Evolutionary conservation across 768 basidiomycete species (phyloP).

Genomic region (Hydnum rufescens): DNA sequence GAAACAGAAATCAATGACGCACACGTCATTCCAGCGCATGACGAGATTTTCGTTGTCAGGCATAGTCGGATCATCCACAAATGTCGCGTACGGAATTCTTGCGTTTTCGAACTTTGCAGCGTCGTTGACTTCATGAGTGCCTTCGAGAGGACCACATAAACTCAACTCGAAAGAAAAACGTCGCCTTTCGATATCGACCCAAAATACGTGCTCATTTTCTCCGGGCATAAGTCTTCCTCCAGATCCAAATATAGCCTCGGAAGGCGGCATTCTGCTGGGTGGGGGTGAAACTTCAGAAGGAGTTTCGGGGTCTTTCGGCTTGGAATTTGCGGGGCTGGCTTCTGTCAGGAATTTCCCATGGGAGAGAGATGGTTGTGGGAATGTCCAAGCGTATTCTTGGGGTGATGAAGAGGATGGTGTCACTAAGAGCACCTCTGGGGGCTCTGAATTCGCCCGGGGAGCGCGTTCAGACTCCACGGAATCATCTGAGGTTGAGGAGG

Average conservation of each 20-base stretch:
- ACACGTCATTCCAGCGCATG: constrained; percentile 55
- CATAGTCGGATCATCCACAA: constrained; percentile 44
- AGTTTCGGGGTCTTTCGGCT: not conserved
- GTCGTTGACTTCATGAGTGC: constrained; percentile 32
- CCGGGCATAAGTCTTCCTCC: not conserved
- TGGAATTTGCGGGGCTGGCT: too few relatives aligned
- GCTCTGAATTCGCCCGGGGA: constrained; percentile 4
- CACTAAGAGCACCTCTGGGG: constrained; percentile 5
- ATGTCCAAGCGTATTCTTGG: not conserved
- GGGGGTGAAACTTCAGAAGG: not conserved
- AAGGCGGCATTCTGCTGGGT: too few relatives aligned
- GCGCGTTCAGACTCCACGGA: too few relatives aligned
- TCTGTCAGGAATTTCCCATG: too few relatives aligned
- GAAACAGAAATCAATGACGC: constrained; percentile 13
- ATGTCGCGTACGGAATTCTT: constrained; percentile 40
- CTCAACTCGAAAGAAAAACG: constrained; percentile 57
- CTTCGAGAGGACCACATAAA: constrained; percentile 26
- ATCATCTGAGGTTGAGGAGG: too few relatives aligned
- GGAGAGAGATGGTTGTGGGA: not conserved
- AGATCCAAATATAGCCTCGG: not conserved
- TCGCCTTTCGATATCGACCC: constrained; percentile 40
- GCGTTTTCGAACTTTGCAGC: constrained; percentile 36
- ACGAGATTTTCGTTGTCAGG: constrained; percentile 47
- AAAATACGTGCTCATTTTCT: constrained; percentile 41
- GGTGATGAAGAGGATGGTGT: not conserved